phyloP scores from a whole-genome alignment of 2,329 filamentous ascomycete species.

The Zymoseptoria passerinii region DNA sequence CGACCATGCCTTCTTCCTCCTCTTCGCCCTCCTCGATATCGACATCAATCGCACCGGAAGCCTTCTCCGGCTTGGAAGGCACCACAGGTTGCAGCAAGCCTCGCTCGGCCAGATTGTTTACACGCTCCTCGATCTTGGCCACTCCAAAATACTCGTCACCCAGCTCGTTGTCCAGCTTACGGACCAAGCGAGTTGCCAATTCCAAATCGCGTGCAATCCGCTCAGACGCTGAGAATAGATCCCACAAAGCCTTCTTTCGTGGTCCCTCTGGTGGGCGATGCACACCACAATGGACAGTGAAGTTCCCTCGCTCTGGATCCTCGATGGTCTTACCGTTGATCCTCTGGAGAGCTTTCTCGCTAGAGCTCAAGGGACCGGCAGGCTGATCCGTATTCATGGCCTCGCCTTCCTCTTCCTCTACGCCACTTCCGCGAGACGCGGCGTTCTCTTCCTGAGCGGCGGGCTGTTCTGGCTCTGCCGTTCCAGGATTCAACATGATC shows the following conservation, averaged over 20 bases:
- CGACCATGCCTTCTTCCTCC: conserved; percentile 35
- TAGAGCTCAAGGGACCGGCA: conserved; percentile 21
- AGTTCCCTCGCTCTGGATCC: conserved; percentile 87
- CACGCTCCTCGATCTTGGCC: conserved; percentile 73
- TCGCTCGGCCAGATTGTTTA: conserved; percentile 68
- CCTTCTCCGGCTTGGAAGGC: conserved; percentile 45
- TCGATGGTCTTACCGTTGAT: conserved; percentile 97
- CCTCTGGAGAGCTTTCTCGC: conserved; percentile 78
- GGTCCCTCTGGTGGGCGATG: conserved; percentile 81
- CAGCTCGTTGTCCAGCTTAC: conserved; percentile 77
- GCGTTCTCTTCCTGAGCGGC: conserved; percentile 60
- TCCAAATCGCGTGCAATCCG: conserved; percentile 83
- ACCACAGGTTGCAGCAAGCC: conserved; percentile 65
- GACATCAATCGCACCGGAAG: conserved; percentile 53
- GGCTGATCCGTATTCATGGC: conserved; percentile 9
- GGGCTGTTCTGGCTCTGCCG: conserved; percentile 58
- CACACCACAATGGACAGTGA: conserved; percentile 93
- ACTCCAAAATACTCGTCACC: conserved; percentile 69
- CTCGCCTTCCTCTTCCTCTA: conserved; percentile 17
- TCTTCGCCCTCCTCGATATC: conserved; percentile 73
- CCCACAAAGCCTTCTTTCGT: conserved; percentile 92
- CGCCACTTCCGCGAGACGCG: conserved; percentile 24
- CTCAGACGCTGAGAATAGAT: conserved; percentile 89
- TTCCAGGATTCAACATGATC: conserved; percentile 70
- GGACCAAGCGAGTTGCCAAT: conserved; percentile 71